phyloP scores from a whole-genome alignment of 1,284 basidiomycete genomes.

The Leucoagaricus sp. region DNA sequence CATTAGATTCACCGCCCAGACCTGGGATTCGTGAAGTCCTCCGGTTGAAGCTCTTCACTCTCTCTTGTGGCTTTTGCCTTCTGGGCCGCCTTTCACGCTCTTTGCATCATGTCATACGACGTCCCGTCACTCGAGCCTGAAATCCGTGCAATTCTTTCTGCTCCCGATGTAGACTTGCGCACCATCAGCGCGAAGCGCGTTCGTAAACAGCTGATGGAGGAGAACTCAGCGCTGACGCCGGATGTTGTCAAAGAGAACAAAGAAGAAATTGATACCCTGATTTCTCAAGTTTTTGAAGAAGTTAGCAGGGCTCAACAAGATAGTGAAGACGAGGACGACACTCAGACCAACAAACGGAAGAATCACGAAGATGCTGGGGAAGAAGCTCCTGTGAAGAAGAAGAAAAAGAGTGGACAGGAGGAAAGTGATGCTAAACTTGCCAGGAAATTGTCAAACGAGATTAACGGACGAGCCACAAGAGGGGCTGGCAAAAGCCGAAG shows the following conservation, averaged over 20 bases:
- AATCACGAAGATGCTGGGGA: constrained; percentile 16
- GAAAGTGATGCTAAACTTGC: constrained; percentile 69
- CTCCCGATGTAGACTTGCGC: constrained; percentile 67
- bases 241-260: constrained; percentile 62
- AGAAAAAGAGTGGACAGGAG: constrained; percentile 39
- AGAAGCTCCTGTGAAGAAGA: constrained; percentile 42
- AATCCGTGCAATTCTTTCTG: constrained; percentile 65
- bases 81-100: constrained; percentile 17
- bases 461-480: constrained; percentile 65
- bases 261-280: constrained; percentile 57
- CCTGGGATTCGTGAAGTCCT: not conserved
- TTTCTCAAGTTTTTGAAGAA: constrained; percentile 58
- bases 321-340: constrained; percentile 32
- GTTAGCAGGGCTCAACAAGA: constrained; percentile 44
- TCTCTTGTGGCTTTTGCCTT: constrained; percentile 15
- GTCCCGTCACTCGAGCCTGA: constrained; percentile 53
- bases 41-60: constrained; percentile 14
- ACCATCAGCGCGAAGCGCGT: constrained; percentile 82
- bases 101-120: constrained; percentile 44
- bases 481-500: constrained; percentile 37
- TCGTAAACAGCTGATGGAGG: constrained; percentile 58
- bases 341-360: constrained; percentile 29
- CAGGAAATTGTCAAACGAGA: constrained; percentile 67
- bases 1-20: not conserved
- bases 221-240: constrained; percentile 51